Evolutionary conservation across 164 flowering plant species (phyloP), one percentile per base, ranked within the genome.

Genomic region (Echeveria elegans): DNA sequence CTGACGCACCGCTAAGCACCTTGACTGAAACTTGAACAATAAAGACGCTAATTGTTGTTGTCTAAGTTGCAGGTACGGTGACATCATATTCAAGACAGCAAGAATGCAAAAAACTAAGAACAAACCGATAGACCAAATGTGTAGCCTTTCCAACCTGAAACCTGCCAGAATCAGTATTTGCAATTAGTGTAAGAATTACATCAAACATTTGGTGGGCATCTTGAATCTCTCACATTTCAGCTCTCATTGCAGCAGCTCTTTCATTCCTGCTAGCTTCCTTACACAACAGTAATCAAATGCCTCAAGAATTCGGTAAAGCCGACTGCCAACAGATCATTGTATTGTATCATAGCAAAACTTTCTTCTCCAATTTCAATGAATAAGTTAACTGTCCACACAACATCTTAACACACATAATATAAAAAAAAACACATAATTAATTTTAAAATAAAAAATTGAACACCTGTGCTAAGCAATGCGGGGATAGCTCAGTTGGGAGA

Each of bases 401-500:
- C n/a, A n/a, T n/a, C n/a, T n/a, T n/a, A n/a, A n/a, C n/a, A n/a
- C n/a, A n/a, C n/a, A n/a, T n/a, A n/a, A n/a, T n/a, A n/a, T n/a
- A n/a, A n/a, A n/a, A n/a, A n/a, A n/a, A n/a, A n/a, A n/a, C n/a
- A n/a, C n/a, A n/a, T n/a, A n/a, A n/a, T n/a, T n/a, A n/a, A n/a
- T n/a, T n/a, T n/a, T n/a, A n/a, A n/a, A n/a, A 34, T 34, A 34
- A 3, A 34, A 7, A 34, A 34, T n/a, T 3, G 37, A 34, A 34
- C 3, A 7, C 37, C 37, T 3, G 3, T 34, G 37, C 0, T 11
- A 15, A 43, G 18, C 1, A 38, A 38, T 11, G 85, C 86, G 83
- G 91, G 87, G 87, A 81, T 87, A 84, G 88, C 89, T 87, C 86
- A 84, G 89, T 84, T 83, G 88, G 86, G 85, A 80, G 87, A 83